Evolutionary conservation across 441 rosid species (phyloP), one percentile per base, ranked within the genome.

Genomic region (Eruca vesicaria): DNA sequence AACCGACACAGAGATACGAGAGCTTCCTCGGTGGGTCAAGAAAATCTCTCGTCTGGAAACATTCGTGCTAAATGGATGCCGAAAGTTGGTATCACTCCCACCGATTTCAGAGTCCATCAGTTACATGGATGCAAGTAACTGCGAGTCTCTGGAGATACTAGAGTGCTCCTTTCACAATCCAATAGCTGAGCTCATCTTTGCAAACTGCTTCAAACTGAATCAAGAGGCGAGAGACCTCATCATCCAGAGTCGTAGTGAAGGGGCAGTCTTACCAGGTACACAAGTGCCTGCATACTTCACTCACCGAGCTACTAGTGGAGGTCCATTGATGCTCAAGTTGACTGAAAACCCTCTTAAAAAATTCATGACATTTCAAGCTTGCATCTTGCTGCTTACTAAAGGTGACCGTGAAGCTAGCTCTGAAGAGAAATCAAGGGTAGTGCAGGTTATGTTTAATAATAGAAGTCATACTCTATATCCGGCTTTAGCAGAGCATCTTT

Each of bases 191-290:
- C 63, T 69, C 33, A 3, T 23, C 14, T 58, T 69, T 12, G 26
- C 8, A 12, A 38, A 58, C 6, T 69, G 73, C 66, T 38, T 58
- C 18, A 69, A 41, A 41, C 41, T 69, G 56, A 55, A 38, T 57
- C 64, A 57, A 58, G 56, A 69, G 16, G 73, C 65, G 9, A 57
- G 65, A 56, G 38, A 69, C 26, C 32, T 68, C 33, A 26, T 69
- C 65, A 15, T 57, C 38, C 7, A 35, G 26, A 6, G 10, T 0
- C 35, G 38, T n/a, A n/a, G n/a, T n/a, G n/a, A n/a, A n/a, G n/a
- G n/a, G n/a, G 36, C 65, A 2, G 53, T 69, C 38, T 9, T 69
- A 23, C 73, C 73, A 0, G 56, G 73, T 57, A n/a, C 10, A 38
- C 16, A 56, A 56, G 64, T 69, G 53, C 73, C 73, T 21, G 1